Evolutionary conservation across 2,329 filamentous ascomycete genomes (phyloP), one percentile per base, ranked within the genome.

Genomic region (Alternaria arbusti): DNA sequence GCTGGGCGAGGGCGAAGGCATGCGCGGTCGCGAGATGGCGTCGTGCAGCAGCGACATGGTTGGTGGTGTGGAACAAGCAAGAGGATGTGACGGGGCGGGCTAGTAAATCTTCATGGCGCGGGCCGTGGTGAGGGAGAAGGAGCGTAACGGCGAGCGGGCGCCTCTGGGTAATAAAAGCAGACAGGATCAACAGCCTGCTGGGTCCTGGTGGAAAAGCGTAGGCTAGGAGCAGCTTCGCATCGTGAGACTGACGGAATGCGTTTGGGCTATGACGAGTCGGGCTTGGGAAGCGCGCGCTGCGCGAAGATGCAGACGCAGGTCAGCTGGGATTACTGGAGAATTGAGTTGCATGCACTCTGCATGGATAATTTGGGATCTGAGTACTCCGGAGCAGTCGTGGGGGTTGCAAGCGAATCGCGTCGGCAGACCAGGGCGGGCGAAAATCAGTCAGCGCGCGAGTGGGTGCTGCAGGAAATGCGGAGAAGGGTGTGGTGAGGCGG

Each of bases 1-100:
- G 56, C 72, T 76, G 36, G 76, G 74, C 44, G 70, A 67, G 13
- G 76, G 78, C 22, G 78, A 80, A n/a, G 74, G 74, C 68, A 75
- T 70, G 36, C 73, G 70, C 45, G 77, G 75, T 36, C 73, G 70
- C 58, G 67, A 61, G 54, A 67, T 58, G 32, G 77, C 67, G 70
- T 74, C 73, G 66, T 75, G 72, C 69, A 73, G 67, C 57, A 72
- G 70, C 61, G 69, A 73, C 72, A 71, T 75, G 54, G 59, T 61
- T 62, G 62, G 73, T 50, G 56, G 66, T 55, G 58, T 61, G 57
- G 50, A 66, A 54, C 40, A 54, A 49, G 45, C 51, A 54, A 40
- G 43, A 17, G 20, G 11, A 50, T 43, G 23, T 28, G 30, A 54
- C 59, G 51, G 23, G 28, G 56, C 45, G 57, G 45, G 57, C 65